These are phyloP conservation scores for Pilobolus umbonatus DNA, from an alignment of 192 early-diverging fungal species.

Conservation along the genomic window DNA sequence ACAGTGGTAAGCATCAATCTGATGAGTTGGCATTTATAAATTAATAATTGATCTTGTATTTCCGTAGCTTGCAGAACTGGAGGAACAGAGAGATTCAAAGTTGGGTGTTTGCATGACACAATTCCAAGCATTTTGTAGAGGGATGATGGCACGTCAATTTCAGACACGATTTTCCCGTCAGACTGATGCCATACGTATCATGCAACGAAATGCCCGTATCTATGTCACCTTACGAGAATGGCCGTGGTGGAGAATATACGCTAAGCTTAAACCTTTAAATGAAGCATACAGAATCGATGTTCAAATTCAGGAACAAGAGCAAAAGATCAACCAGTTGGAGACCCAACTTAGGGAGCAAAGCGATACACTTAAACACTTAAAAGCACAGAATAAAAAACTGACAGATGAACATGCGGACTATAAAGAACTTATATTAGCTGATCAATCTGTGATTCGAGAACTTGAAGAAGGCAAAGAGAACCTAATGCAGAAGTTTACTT, in stretches of 20 bases:
- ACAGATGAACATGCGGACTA: conserved; percentile 16
- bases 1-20: conserved; percentile 62
- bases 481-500: conserved; percentile 7
- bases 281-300: conserved; percentile 12
- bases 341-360: not conserved
- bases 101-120: conserved; percentile 77
- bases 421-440: conserved; percentile 11
- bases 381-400: not conserved
- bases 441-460: conserved; percentile 16
- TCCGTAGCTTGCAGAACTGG: conserved; percentile 91
- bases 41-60: conserved; percentile 39
- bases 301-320: conserved; percentile 18
- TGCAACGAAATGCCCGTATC: conserved; percentile 90
- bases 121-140: conserved; percentile 86
- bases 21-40: not conserved
- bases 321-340: conserved; percentile 4
- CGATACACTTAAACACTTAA: not conserved
- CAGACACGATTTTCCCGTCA: conserved; percentile 42
- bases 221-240: conserved; percentile 88
- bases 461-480: conserved; percentile 22
- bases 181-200: conserved; percentile 84
- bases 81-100: conserved; percentile 83
- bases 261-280: conserved; percentile 36
- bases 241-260: conserved; percentile 95
- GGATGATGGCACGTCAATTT: conserved; percentile 75